These are phyloP conservation scores for Karstenula rhodostoma DNA, from an alignment of 2,329 filamentous ascomycete species.

Conservation along the genomic window DNA sequence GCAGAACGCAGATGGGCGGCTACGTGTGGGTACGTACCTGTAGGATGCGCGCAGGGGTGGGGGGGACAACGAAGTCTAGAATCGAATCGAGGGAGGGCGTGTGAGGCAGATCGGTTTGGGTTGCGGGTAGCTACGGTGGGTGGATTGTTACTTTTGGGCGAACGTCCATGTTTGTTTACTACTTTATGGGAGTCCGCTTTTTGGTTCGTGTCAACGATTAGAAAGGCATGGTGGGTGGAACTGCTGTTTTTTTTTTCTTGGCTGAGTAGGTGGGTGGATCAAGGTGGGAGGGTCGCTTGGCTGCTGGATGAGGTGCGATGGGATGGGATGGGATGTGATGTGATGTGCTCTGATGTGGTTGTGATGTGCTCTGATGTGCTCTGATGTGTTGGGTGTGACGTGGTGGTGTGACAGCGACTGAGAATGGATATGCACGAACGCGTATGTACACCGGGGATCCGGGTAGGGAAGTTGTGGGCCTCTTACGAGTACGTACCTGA, in stretches of 20 bases:
- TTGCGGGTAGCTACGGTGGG: not conserved
- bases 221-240: not conserved
- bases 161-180: too few relatives aligned
- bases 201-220: too few relatives aligned
- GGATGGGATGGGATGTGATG: too few relatives aligned
- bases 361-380: too few relatives aligned
- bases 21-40: not conserved
- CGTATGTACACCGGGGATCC: not conserved
- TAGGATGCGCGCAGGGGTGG: too few relatives aligned
- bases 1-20: too few relatives aligned
- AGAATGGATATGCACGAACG: not conserved
- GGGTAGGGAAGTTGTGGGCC: not conserved
- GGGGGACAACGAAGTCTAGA: too few relatives aligned
- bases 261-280: too few relatives aligned
- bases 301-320: too few relatives aligned
- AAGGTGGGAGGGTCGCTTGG: not conserved
- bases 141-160: not conserved
- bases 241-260: slow-evolving; percentile 5
- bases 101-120: not conserved
- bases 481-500: not conserved
- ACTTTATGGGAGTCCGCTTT: too few relatives aligned
- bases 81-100: not conserved
- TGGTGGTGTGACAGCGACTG: slow-evolving; percentile 4
- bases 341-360: too few relatives aligned
- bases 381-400: too few relatives aligned